phyloP scores from a whole-genome alignment of 108 stramenopile genomes.

The Cyclotella cryptica region DNA sequence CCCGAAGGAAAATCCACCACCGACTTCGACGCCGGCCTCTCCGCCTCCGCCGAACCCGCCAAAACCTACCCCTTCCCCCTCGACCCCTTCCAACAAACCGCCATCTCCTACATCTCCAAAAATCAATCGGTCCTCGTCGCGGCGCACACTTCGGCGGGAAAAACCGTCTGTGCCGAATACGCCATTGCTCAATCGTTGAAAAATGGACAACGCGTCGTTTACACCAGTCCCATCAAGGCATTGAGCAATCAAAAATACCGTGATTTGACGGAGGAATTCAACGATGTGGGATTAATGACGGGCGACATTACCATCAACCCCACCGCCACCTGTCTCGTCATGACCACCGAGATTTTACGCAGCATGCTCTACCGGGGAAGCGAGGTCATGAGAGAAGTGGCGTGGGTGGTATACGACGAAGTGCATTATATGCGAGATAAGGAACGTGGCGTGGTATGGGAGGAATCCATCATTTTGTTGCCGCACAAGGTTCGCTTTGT shows the following conservation, averaged over 20 bases:
- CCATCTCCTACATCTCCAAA: conserved; percentile 91
- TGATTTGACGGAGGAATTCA: conserved; percentile 94
- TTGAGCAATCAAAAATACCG: conserved; percentile 98
- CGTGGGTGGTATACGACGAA: conserved; percentile 98
- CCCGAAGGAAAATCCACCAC: conserved; percentile 66
- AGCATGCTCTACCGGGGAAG: conserved; percentile 99
- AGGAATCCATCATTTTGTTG: conserved; percentile 97
- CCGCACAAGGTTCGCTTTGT: conserved; percentile 95
- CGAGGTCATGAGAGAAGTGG: conserved; percentile 98
- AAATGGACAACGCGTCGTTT: conserved; percentile 95
- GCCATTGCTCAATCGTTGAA: conserved; percentile 96
- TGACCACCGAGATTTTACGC: conserved; percentile 99
- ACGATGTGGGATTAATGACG: conserved; percentile 98
- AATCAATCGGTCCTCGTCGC: conserved; percentile 97
- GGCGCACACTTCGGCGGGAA: conserved; percentile 94
- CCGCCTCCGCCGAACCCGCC: conserved; percentile 65
- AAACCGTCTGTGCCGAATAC: conserved; percentile 94
- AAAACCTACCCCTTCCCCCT: conserved; percentile 95
- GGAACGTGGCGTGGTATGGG: conserved; percentile 88
- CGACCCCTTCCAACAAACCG: conserved; percentile 97
- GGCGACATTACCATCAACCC: conserved; percentile 99
- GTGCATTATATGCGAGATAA: conserved; percentile 99
- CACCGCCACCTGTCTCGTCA: conserved; percentile 93
- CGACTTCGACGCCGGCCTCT: background rate
- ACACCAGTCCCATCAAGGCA: conserved; percentile 99